Conservation (phyloP, 805 yeast genomes). For the Yarrowia sp. region DNA sequence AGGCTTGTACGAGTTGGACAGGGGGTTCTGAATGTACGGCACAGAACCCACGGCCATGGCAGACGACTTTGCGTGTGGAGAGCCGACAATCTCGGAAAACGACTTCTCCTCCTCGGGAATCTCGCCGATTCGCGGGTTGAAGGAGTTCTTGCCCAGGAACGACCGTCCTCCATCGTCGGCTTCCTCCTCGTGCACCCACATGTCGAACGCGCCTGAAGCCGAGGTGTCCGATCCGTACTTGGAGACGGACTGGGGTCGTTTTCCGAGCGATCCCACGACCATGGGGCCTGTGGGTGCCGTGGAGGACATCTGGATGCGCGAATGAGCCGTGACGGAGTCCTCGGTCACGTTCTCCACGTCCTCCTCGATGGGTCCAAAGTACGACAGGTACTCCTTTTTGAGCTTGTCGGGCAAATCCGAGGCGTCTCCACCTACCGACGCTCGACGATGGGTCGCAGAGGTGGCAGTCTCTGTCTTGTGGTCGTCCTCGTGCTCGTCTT, state of each 20-base stretch:
- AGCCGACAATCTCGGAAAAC: constrained; percentile 6
- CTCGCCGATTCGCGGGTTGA: constrained; percentile 20
- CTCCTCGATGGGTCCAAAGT: constrained; percentile 18
- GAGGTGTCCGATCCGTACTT: constrained; percentile 4
- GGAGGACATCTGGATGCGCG: constrained; percentile 5
- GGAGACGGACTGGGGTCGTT: background rate
- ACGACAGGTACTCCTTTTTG: constrained; percentile 23
- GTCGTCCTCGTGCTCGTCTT: background rate
- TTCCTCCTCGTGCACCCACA: constrained; percentile 26
- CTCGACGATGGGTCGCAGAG: constrained; percentile 4
- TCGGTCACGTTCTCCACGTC: constrained; percentile 6
- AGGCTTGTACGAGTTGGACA: constrained; percentile 26
- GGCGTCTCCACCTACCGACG: constrained; percentile 11
- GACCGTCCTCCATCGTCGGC: background rate
- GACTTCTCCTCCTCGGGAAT: constrained; percentile 8
- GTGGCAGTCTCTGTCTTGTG: background rate
- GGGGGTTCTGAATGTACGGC: constrained; percentile 14
- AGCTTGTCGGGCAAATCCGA: constrained; percentile 20
- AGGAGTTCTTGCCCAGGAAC: constrained; percentile 6
- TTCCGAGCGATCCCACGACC: constrained; percentile 16
- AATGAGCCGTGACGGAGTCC: constrained; percentile 1
- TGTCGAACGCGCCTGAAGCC: constrained; percentile 5
- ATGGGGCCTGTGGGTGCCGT: constrained; percentile 1
- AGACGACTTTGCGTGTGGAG: constrained; percentile 16
- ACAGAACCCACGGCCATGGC: constrained; percentile 17